These are phyloP conservation scores for Avena insularis DNA, from an alignment of 176 grass and related monocot species.

Conservation along the genomic window DNA sequence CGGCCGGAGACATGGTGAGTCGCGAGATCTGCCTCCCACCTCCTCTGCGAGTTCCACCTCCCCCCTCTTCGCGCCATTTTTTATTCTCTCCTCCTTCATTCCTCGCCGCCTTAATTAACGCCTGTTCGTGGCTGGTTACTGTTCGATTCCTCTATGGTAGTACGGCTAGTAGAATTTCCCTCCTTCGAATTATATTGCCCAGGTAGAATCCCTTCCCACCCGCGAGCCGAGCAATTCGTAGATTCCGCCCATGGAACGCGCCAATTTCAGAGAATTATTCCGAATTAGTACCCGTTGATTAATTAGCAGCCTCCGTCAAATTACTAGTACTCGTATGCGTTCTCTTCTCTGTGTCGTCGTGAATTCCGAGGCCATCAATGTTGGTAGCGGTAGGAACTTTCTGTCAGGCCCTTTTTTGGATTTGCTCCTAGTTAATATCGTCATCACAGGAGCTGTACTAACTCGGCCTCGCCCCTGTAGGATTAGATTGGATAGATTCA, in stretches of 20 bases:
- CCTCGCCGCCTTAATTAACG: not conserved
- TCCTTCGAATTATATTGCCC: not conserved
- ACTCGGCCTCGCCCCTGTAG: not conserved
- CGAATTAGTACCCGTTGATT: not conserved
- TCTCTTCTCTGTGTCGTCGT: not conserved
- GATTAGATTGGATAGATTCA: not conserved
- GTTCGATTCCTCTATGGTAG: slow-evolving; percentile 1
- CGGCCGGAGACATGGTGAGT: slow-evolving; percentile 50
- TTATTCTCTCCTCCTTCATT: not conserved
- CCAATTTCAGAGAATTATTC: not conserved
- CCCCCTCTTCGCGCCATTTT: not conserved
- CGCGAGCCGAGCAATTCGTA: not conserved
- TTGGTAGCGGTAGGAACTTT: not conserved
- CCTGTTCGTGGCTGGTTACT: not conserved
- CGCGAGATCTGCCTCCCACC: slow-evolving; percentile 21
- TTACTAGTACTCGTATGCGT: not conserved
- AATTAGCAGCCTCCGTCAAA: not conserved
- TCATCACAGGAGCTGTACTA: not conserved
- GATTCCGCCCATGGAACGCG: slow-evolving; percentile 4
- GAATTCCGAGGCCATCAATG: slow-evolving; percentile 31
- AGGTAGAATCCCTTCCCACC: not conserved
- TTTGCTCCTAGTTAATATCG: not conserved
- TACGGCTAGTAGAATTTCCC: not conserved
- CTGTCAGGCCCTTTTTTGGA: not conserved
- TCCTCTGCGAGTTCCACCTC: not conserved